Evolutionary conservation across 2,329 filamentous ascomycete species (phyloP).

Genomic region (Verticillium albo-atrum): DNA sequence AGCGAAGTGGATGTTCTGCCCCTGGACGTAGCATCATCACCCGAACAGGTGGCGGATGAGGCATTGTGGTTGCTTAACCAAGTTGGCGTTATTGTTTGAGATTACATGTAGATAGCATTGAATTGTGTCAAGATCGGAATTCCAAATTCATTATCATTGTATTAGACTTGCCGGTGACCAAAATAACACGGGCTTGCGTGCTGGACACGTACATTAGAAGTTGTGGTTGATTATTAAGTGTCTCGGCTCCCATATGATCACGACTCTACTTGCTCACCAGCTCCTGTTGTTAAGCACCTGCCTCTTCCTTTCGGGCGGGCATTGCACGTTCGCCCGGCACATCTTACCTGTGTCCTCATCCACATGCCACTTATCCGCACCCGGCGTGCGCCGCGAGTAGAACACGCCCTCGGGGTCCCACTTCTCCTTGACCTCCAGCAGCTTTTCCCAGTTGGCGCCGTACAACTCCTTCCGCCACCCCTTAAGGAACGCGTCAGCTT

Average conservation of each 20-base stretch:
- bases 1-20: conserved; percentile 31
- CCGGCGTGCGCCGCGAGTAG: conserved; percentile 23
- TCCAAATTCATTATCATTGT: too few relatives aligned
- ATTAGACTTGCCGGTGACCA: too few relatives aligned
- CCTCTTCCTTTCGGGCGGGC: background rate
- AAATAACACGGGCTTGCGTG: too few relatives aligned
- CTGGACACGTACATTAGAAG: too few relatives aligned
- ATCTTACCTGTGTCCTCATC: background rate
- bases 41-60: conserved; percentile 11
- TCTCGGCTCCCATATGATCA: too few relatives aligned
- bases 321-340: background rate
- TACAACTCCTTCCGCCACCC: conserved; percentile 38
- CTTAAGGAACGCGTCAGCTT: conserved; percentile 41
- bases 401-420: conserved; percentile 43
- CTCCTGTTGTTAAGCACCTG: background rate
- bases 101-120: background rate
- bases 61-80: conserved; percentile 14
- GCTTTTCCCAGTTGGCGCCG: conserved; percentile 36
- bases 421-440: conserved; percentile 41
- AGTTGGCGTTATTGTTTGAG: background rate
- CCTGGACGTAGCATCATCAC: conserved; percentile 13
- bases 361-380: conserved; percentile 1
- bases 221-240: too few relatives aligned
- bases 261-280: background rate
- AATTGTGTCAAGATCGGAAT: background rate